These are phyloP conservation scores for Mimosa bimucronata DNA, from an alignment of 306 rosid genomes.

Conservation along the genomic window DNA sequence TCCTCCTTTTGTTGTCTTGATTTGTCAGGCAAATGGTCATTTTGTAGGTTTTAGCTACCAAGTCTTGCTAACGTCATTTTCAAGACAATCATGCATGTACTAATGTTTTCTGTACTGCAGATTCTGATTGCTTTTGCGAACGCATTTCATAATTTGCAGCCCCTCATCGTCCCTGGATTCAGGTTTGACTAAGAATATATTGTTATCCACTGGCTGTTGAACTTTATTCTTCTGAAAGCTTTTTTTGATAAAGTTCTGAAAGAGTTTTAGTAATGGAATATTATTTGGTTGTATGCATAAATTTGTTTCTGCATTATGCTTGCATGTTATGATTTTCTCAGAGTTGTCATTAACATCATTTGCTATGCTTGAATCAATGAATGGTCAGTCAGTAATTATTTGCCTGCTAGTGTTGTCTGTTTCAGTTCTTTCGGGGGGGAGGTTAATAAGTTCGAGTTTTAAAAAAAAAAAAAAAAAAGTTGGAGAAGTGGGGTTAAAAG, in stretches of 20 bases:
- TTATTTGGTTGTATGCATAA: slow-evolving; percentile 28
- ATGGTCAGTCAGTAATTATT: background rate
- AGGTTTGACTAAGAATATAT: slow-evolving; percentile 53
- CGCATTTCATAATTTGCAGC: slow-evolving; percentile 94
- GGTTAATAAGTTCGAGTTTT: too few relatives aligned
- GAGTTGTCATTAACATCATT: slow-evolving; percentile 19
- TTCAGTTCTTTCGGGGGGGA: background rate
- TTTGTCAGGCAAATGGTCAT: background rate
- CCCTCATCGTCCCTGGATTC: slow-evolving; percentile 92
- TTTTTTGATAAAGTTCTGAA: too few relatives aligned
- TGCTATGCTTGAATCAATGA: background rate
- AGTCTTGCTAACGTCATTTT: background rate
- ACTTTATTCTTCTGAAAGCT: too few relatives aligned
- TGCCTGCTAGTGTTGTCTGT: background rate
- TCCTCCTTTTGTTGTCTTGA: background rate
- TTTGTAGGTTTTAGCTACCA: background rate
- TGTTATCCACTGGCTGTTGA: slow-evolving; percentile 11
- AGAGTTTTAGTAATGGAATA: slow-evolving; percentile 11
- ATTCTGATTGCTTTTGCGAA: slow-evolving; percentile 80
- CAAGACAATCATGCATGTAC: slow-evolving; percentile 14
- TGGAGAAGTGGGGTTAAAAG: too few relatives aligned
- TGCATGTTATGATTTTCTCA: slow-evolving; percentile 21
- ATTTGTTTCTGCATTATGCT: slow-evolving; percentile 16
- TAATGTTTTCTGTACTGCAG: slow-evolving; percentile 53
- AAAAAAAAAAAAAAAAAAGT: too few relatives aligned